A percentile compares a stretch with the other conserved stretches of the same genome.
Evolutionary conservation across 2,329 filamentous ascomycete genomes (phyloP).

Genomic region (Neofusicoccum kwambonambiense): DNA sequence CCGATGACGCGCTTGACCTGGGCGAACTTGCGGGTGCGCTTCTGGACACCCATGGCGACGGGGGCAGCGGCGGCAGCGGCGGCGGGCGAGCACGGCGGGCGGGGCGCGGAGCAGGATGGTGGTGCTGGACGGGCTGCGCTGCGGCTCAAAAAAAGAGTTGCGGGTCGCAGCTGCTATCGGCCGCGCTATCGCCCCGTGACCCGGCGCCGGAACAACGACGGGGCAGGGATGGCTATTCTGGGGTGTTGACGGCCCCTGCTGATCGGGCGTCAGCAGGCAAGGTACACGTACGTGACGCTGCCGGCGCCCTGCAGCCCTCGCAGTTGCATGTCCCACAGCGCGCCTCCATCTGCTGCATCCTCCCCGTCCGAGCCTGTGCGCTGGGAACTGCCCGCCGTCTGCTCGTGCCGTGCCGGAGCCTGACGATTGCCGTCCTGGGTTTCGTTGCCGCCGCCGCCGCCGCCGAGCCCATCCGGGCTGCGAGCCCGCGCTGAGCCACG

Average conservation of each 20-base stretch:
- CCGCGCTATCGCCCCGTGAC: background rate
- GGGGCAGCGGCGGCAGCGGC: background rate
- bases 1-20: constrained; percentile 78
- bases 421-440: background rate
- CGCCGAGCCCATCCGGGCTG: background rate
- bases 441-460: background rate
- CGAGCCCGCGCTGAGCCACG: background rate
- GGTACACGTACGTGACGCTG: background rate
- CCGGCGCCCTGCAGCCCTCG: constrained; percentile 5
- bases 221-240: background rate
- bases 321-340: constrained; percentile 1
- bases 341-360: background rate
- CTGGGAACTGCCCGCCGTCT: background rate
- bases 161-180: background rate
- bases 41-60: constrained; percentile 74
- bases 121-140: background rate
- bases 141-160: background rate
- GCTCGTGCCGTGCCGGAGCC: constrained; percentile 5
- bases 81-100: too few relatives aligned
- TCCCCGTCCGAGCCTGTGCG: background rate
- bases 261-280: background rate
- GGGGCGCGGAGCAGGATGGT: background rate
- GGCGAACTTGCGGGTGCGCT: constrained; percentile 90
- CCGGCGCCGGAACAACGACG: background rate
- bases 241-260: background rate